Conservation (phyloP, 495 filamentous ascomycete genomes). For the Aspergillus avenaceus region DNA sequence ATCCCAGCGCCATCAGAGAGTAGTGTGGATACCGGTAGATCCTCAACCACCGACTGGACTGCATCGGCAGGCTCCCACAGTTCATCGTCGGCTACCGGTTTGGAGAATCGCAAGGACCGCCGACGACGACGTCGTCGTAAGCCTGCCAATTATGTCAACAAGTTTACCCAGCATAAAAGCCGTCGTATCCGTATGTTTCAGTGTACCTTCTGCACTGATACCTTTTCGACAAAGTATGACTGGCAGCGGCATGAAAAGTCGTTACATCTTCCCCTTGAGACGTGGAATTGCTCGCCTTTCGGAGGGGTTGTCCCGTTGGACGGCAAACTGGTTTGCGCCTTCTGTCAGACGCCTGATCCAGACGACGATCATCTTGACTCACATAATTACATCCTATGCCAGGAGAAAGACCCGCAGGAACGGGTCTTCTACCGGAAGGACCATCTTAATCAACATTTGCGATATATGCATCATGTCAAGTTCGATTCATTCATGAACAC, state of each 20-base stretch:
- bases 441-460: slow-evolving; percentile 71
- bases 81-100: no score
- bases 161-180: no score
- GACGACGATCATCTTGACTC: slow-evolving; percentile 12
- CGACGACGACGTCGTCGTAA: no score
- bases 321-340: slow-evolving; percentile 35
- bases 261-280: slow-evolving; percentile 67
- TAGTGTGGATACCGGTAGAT: no score
- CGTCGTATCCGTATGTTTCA: slow-evolving; percentile 26
- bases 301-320: slow-evolving; percentile 46
- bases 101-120: no score
- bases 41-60: no score
- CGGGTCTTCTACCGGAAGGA: slow-evolving; percentile 77
- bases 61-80: no score
- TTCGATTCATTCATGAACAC: slow-evolving; percentile 58
- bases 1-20: no score
- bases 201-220: slow-evolving; percentile 78
- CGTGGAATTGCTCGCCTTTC: slow-evolving; percentile 67
- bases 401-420: slow-evolving; percentile 49
- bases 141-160: no score
- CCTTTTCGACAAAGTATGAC: slow-evolving; percentile 75
- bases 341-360: slow-evolving; percentile 16
- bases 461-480: slow-evolving; percentile 61
- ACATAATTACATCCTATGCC: slow-evolving; percentile 60
- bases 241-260: slow-evolving; percentile 81